Base-by-base conservation (phyloP, 805 yeast species). In the Jamesozyma piceae region DNA sequence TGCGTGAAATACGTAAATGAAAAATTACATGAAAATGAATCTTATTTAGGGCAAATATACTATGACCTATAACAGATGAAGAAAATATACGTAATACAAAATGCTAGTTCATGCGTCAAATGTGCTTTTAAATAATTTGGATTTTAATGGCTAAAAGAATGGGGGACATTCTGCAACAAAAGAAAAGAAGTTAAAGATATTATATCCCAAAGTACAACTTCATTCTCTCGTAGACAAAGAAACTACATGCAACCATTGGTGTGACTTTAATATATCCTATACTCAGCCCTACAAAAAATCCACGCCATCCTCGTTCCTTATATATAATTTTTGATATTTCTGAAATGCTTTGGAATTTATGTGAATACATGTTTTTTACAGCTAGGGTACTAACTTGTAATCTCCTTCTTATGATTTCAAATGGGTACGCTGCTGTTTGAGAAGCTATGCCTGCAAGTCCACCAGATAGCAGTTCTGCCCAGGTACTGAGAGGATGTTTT, bases 241-340 rank as follows among this genome's bases (percentile, higher is more conserved):
- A 90, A 14, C 96, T 82, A 62, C 97, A 89, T 30, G 97, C 95
- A 55, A 81, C 90, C 98, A 92, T 92, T 8, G 98, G 98, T 17
- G 85, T 78, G 29, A 92, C 95, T 63, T 92, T 92, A 53, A 92
- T 75, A 62, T 88, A 92, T 0, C 99, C 99, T 52, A 92, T 90
- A 51, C 92, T 81, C 54, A 92, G 73, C 2, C 99, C 99, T 13
- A 92, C 94, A 58, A 83, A 92, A 62, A 84, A 89, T 14, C 99
- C 97, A 53, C 77, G 71, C 48, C 83, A 51, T 0, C 99, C 99
- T 31, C 78, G 71, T 58, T 85, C 95, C 35, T 64, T 65, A 54
- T 72, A 82, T 5, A 92, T 82, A 42, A 74, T 60, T 42, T 54
- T 66, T 2, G 82, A 78, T 31, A 61, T 60, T 9, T 56, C 60